Evolutionary conservation across 1,284 basidiomycete genomes (phyloP).

Genomic region (Calocybe gambosa): DNA sequence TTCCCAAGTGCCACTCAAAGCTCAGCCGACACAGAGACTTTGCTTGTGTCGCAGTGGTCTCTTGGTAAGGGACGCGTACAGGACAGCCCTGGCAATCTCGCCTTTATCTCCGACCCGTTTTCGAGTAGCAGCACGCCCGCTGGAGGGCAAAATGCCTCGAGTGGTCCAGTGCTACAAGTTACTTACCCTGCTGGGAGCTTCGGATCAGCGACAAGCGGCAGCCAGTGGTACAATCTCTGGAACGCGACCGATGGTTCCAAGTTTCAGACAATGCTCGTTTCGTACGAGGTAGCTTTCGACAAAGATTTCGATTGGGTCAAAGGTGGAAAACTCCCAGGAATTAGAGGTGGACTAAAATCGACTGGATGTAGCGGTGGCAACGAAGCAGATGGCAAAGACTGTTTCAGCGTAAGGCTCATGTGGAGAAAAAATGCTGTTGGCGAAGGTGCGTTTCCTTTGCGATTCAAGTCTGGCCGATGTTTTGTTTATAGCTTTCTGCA

Average conservation of each 20-base stretch:
- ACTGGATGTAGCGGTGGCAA: conserved; percentile 64
- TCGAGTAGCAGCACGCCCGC: conserved; percentile 38
- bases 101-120: conserved; percentile 64
- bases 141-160: conserved; percentile 21
- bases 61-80: conserved; percentile 56
- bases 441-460: conserved; percentile 44
- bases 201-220: conserved; percentile 53
- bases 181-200: conserved; percentile 59
- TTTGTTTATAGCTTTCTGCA: neutral
- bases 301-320: conserved; percentile 62
- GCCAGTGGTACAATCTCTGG: conserved; percentile 62
- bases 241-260: conserved; percentile 46
- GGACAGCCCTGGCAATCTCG: conserved; percentile 47
- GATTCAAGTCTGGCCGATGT: neutral
- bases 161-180: conserved; percentile 56
- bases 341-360: conserved; percentile 52
- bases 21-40: conserved; percentile 44
- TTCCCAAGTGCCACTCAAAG: conserved; percentile 59
- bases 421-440: conserved; percentile 59
- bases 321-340: conserved; percentile 67
- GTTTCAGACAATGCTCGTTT: conserved; percentile 59
- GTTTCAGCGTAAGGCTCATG: conserved; percentile 70
- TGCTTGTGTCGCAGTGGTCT: conserved; percentile 52
- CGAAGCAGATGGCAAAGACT: conserved; percentile 48
- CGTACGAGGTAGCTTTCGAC: conserved; percentile 71